Evolutionary conservation across 768 basidiomycete genomes (phyloP).

Genomic region (Hysterangium stoloniferum): DNA sequence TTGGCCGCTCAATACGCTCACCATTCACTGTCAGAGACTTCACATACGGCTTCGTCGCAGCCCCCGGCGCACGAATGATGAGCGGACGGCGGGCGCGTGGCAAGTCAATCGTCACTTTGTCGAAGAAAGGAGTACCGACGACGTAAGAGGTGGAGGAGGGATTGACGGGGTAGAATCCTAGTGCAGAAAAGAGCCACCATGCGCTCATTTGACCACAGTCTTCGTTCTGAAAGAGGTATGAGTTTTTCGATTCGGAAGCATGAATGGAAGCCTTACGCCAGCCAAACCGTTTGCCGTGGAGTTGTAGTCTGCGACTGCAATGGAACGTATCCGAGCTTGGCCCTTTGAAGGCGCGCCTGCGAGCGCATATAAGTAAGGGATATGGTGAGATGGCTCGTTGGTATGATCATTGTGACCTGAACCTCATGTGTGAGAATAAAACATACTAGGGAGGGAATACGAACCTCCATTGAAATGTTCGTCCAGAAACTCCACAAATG

Average conservation of each 20-base stretch:
- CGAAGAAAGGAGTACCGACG: constrained; percentile 62
- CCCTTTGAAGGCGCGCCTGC: constrained; percentile 65
- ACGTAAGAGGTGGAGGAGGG: constrained; percentile 71
- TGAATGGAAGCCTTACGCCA: constrained; percentile 40
- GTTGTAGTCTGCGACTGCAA: constrained; percentile 59
- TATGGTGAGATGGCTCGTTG: constrained; percentile 86
- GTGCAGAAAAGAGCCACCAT: constrained; percentile 76
- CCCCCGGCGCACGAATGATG: constrained; percentile 48
- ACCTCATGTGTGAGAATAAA: constrained; percentile 11
- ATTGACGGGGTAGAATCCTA: constrained; percentile 83
- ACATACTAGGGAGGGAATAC: constrained; percentile 10
- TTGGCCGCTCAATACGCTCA: constrained; percentile 29
- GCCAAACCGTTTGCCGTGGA: constrained; percentile 61
- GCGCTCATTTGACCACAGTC: constrained; percentile 90
- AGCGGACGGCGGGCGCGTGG: constrained; percentile 36
- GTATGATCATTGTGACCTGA: constrained; percentile 74
- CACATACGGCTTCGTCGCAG: constrained; percentile 52
- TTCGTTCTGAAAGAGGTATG: constrained; percentile 51
- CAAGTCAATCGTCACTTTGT: constrained; percentile 45
- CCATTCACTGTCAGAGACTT: constrained; percentile 54
- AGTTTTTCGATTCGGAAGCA: not conserved
- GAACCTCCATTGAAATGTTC: constrained; percentile 40
- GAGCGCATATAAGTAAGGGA: constrained; percentile 73
- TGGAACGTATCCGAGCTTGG: constrained; percentile 62
- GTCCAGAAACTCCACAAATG: constrained; percentile 62